These are phyloP conservation scores for Cardamine resedifolia DNA, from an alignment of 345 rosid genomes.

Conservation along the genomic window DNA sequence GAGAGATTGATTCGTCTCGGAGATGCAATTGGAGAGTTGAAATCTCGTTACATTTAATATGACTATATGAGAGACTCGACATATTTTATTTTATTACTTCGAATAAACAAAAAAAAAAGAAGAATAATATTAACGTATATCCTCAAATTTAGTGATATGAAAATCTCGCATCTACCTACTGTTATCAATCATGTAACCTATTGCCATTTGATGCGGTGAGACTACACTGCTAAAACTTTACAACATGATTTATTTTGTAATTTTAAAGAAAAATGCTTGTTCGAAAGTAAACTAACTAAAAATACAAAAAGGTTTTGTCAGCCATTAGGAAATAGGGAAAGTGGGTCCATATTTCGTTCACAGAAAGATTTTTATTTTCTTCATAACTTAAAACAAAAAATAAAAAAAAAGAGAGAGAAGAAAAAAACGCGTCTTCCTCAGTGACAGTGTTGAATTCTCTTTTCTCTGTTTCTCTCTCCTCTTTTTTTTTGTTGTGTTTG, in stretches of 20 bases:
- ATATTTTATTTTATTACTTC: background rate
- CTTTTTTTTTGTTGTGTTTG: background rate
- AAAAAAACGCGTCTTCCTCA: constrained; percentile 63
- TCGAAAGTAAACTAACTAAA: background rate
- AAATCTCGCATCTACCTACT: constrained; percentile 28
- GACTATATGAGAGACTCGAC: background rate
- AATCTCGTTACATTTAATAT: constrained; percentile 28
- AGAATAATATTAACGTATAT: background rate
- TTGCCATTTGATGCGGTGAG: constrained; percentile 21
- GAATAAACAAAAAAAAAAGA: background rate
- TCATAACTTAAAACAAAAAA: background rate
- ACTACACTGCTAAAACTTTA: background rate
- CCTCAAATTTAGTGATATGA: constrained; percentile 25
- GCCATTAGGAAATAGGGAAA: constrained; percentile 11
- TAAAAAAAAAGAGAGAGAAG: background rate
- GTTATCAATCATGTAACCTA: constrained; percentile 34
- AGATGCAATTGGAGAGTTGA: constrained; percentile 24
- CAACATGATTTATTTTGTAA: constrained; percentile 6
- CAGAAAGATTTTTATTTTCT: background rate
- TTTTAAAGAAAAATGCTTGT: background rate
- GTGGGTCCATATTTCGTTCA: constrained; percentile 34
- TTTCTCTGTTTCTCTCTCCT: constrained; percentile 31
- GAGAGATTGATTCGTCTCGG: constrained; percentile 27
- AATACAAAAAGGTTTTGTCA: background rate
- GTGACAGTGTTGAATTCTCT: constrained; percentile 42